phyloP scores from a whole-genome alignment of 306 rosid species.

The Glycyrrhiza uralensis region DNA sequence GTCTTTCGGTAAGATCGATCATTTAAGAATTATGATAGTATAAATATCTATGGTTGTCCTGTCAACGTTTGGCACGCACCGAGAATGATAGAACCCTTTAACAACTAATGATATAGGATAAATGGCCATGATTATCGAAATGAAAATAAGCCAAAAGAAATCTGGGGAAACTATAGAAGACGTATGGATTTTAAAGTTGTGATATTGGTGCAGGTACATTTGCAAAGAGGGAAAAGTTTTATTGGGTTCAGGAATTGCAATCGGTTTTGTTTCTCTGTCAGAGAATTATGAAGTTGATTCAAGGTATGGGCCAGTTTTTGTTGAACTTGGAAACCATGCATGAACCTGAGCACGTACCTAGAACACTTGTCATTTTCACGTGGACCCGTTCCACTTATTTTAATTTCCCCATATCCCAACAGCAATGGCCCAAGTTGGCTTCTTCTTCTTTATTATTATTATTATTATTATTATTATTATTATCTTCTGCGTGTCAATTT shows the following conservation, averaged over 20 bases:
- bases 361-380: constrained; percentile 41
- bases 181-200: neutral
- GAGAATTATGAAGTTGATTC: neutral
- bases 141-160: neutral
- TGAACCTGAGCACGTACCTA: constrained; percentile 69
- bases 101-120: neutral
- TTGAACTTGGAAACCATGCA: constrained; percentile 58
- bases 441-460: too few species aligned
- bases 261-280: neutral
- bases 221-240: neutral
- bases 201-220: neutral
- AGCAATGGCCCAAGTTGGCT: constrained; percentile 19
- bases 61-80: neutral
- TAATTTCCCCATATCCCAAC: constrained; percentile 19
- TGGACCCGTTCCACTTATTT: constrained; percentile 30
- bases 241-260: constrained; percentile 12
- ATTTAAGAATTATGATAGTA: neutral
- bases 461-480: neutral
- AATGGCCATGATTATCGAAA: neutral
- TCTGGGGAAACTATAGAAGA: neutral
- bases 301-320: constrained; percentile 24
- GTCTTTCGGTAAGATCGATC: neutral
- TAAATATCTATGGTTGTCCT: neutral
- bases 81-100: neutral
- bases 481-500: neutral